Evolutionary conservation across 2,329 filamentous ascomycete genomes (phyloP).

Genomic region (Alternaria arborescens): DNA sequence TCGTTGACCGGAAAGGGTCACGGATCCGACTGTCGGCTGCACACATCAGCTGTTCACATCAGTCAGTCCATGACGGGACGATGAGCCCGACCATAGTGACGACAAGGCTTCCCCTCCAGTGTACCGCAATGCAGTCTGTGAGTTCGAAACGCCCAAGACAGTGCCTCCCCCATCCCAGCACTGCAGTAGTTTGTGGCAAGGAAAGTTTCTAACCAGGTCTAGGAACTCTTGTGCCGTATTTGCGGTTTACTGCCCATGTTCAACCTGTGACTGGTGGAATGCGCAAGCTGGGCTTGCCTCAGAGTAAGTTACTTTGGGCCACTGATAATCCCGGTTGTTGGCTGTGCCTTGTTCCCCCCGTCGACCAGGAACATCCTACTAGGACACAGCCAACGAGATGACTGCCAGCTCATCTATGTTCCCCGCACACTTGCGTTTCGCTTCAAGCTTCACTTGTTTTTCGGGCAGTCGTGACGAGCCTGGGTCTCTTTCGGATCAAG

Average conservation of each 20-base stretch:
- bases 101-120: slow-evolving; percentile 3
- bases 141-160: slow-evolving; percentile 7
- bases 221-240: background rate
- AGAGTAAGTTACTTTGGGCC: slow-evolving; percentile 2
- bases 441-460: slow-evolving; percentile 13
- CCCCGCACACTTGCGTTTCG: slow-evolving; percentile 18
- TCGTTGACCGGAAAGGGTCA: background rate
- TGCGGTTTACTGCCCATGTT: background rate
- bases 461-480: slow-evolving; percentile 5
- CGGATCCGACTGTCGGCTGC: background rate
- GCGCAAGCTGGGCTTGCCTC: slow-evolving; percentile 4
- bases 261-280: slow-evolving; percentile 8
- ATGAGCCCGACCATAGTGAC: slow-evolving; percentile 1
- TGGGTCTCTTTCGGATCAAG: slow-evolving; percentile 8
- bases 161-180: slow-evolving; percentile 2
- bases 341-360: background rate
- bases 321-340: slow-evolving; percentile 3
- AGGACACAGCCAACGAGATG: slow-evolving; percentile 4
- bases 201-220: background rate
- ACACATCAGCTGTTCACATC: background rate
- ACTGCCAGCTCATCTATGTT: slow-evolving; percentile 11
- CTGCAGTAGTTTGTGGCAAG: slow-evolving; percentile 11
- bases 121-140: background rate
- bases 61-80: background rate
- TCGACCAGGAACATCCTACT: slow-evolving; percentile 13